Base-by-base conservation (phyloP, 106 monocot genomes). In the Platanthera zijinensis region DNA sequence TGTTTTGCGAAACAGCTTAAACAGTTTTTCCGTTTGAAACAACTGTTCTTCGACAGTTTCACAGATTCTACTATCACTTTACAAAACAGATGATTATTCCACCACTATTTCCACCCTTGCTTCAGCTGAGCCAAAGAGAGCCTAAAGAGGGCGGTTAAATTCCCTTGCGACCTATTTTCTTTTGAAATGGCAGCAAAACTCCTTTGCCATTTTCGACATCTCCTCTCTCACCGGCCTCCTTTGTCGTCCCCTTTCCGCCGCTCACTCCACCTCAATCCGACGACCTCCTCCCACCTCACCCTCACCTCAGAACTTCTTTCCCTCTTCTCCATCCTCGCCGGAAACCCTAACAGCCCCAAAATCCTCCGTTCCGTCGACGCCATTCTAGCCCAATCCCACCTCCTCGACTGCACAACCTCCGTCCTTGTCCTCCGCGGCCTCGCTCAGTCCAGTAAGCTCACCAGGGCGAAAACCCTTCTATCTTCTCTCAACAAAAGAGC, bases 381-480 rank as follows among this genome's bases (percentile, higher is more conserved):
- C 75, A 64, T 78, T 9, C 73, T 74, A 32, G 1, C 69, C 30
- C 15, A 14, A 12, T 13, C 64, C 57, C 78, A 74, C 57, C 79
- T 79, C 69, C 69, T 78, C 45, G 69, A 78, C 69, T 50, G 79
- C 71, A 61, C 82, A 63, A 32, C 83, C 51, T 83, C 78, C 54
- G 18, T 83, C 51, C 57, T 83, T 18, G 10, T 75, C 22, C 73
- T 78, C 50, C 82, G 82, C 53, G 75, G 75, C 66, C 86, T 86
- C 79, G 53, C 80, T 57, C 53, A 12, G 19, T 52, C 52, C 67
- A 62, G 46, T 12, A 86, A 86, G 76, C 76, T 86, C 77, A 73
- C 76, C 19, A 49, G 82, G 9, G 78, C 82, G 17, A 83, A 75
- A 51, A 32, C 45, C 63, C 3, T 82, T 39, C 72, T 80, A 57